These are phyloP conservation scores for Viola odorata DNA, from an alignment of 345 rosid species.

Conservation along the genomic window DNA sequence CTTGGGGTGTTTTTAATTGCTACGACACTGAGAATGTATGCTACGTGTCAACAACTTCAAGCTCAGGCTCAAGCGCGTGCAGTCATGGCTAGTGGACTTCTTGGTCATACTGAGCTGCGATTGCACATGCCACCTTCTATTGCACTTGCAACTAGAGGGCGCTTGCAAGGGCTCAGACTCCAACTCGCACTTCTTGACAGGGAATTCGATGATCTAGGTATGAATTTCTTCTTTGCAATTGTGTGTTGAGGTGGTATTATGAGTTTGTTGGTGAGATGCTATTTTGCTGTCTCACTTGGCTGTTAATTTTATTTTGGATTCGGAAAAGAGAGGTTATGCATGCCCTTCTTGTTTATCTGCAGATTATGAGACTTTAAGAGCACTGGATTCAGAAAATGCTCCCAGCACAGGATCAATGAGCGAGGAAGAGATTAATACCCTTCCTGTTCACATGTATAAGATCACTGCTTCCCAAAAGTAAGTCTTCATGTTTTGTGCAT, in stretches of 20 bases:
- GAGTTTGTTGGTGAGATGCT: not conserved
- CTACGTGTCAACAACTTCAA: constrained; percentile 31
- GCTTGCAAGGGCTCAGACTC: constrained; percentile 27
- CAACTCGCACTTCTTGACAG: constrained; percentile 30
- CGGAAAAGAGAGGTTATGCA: not conserved
- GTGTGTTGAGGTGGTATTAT: not conserved
- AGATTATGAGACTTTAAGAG: constrained; percentile 30
- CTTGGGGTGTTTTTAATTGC: constrained; percentile 31
- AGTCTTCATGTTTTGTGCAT: not conserved
- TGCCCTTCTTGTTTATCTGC: not conserved
- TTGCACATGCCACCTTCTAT: constrained; percentile 26
- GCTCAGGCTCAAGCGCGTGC: constrained; percentile 28
- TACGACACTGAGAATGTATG: constrained; percentile 26
- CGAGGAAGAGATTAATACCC: constrained; percentile 29
- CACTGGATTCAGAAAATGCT: constrained; percentile 21
- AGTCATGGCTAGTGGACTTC: constrained; percentile 25
- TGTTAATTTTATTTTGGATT: not conserved
- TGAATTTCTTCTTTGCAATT: not conserved
- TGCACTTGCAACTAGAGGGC: constrained; percentile 28
- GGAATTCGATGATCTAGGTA: constrained; percentile 27
- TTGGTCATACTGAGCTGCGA: constrained; percentile 26
- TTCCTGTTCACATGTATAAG: constrained; percentile 23
- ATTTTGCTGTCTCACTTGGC: not conserved
- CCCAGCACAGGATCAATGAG: constrained; percentile 22
- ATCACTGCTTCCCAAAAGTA: constrained; percentile 15